phyloP scores from a whole-genome alignment of 1,139 yeast species.

The Tardiomyces depauwii region DNA sequence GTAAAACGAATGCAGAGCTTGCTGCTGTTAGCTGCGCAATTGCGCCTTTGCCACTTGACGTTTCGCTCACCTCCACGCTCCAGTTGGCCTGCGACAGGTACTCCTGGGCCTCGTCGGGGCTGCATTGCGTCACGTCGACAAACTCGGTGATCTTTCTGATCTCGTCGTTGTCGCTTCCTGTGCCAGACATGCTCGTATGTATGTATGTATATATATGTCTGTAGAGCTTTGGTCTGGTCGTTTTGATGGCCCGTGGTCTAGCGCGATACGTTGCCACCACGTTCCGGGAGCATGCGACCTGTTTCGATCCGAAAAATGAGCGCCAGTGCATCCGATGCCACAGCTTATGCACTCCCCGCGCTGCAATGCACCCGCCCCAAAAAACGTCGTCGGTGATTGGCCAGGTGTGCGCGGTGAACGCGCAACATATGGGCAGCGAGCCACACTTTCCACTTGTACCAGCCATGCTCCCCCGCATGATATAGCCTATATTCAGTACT shows the following conservation, averaged over 20 bases:
- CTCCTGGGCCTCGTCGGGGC: constrained; percentile 34
- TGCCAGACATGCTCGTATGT: not conserved
- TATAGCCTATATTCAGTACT: too few species aligned
- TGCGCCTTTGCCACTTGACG: too few species aligned
- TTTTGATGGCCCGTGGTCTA: not conserved
- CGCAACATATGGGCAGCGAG: too few species aligned
- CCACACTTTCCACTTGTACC: too few species aligned
- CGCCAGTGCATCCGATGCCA: too few species aligned
- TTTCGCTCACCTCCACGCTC: not conserved
- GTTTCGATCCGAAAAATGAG: too few species aligned
- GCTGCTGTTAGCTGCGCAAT: constrained; percentile 2
- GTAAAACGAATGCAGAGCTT: constrained; percentile 5
- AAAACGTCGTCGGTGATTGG: too few species aligned
- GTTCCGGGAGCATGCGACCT: not conserved
- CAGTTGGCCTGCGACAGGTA: not conserved
- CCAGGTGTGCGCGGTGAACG: too few species aligned
- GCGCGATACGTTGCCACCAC: not conserved
- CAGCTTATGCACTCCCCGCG: not conserved
- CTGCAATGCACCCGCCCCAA: not conserved
- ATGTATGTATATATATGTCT: not conserved
- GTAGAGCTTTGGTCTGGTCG: not conserved
- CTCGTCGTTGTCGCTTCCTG: constrained; percentile 5
- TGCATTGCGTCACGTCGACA: constrained; percentile 36
- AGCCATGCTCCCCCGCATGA: too few species aligned
- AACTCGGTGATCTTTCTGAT: constrained; percentile 39